Evolutionary conservation across 352 stramenopile species (phyloP), one percentile per base, ranked within the genome.

Genomic region (Phytopythium chamaehyphon): DNA sequence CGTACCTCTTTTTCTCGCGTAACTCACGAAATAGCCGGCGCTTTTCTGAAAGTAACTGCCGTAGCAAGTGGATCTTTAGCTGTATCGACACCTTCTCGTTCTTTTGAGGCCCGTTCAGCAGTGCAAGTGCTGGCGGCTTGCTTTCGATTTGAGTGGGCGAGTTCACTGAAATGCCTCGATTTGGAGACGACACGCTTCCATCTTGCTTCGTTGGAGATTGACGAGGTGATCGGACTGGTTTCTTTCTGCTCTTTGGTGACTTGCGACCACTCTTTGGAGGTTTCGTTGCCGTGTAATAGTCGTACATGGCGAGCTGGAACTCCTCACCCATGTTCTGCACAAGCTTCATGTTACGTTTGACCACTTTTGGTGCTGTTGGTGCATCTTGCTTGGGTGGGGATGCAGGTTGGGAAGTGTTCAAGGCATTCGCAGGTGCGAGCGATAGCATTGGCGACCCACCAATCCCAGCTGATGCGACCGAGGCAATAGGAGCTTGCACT

Each of bases 41-140:
- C 38, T 89, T 89, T 22, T 84, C 70, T 0, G 73, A 87, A 8
- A 89, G 38, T 3, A 89, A 47, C 6, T 86, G 65, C 10, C 73
- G 71, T 23, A 87, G 45, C 24, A 80, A 56, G n/a, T 63, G 40
- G 12, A 83, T 56, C 46, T 87, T 87, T 19, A 89, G 39, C 8
- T 71, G 62, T 15, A 79, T 45, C 15, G 75, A 62, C n/a, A 86
- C 62, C 51, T 83, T 86, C 44, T 83, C 71, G 2, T 40, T 50
- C 1, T 51, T 18, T 9, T 33, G 45, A 22, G 28, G 28, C 2
- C 31, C 28, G 11, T 33, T 33, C 28, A 33, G 5, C 9, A 33
- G 28, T 33, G 28, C 28, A 10, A 33, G 9, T 9, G 9, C 28
- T 33, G 28, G 28, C 9, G 28, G 28, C 9, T 33, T 33, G 28